Evolutionary conservation across 129 eudicot genomes (phyloP), one percentile per base, ranked within the genome.

Genomic region (Saposhnikovia divaricata): DNA sequence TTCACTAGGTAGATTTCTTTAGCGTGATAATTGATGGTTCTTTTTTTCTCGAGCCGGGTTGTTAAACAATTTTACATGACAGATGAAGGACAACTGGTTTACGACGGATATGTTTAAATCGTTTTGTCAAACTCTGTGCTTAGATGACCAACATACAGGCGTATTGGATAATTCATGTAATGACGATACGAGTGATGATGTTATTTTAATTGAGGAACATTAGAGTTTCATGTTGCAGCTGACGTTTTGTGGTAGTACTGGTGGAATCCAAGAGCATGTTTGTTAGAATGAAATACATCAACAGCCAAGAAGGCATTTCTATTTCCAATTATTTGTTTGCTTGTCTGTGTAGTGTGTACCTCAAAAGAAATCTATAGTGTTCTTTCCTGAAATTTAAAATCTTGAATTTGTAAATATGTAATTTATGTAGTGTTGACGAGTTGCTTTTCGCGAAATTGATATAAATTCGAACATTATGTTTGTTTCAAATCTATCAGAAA

Each of bases 61-160:
- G 48, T 44, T 79, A 75, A 31, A 57, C 28, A 57, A 9, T 6
- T 21, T 61, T 78, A 50, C 59, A 39, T 57, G 85, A 78, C 81
- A 89, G 97, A 87, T 89, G 93, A 88, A 82, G 68, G 79, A 82
- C 71, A 82, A 89, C 78, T 88, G 91, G 97, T 91, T 91, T 75
- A 83, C 53, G 31, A 63, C 15, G 4, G 83, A 86, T 78, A 85
- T 59, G 21, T 45, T 89, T 34, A 84, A 80, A 63, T 55, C 61
- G 40, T 91, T 91, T 47, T 78, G 78, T 85, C 73, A 45, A 61
- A 82, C 82, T 28, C 88, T 89, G 16, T 87, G 80, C 59, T 51
- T 78, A 66, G 37, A 61, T 25, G 53, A 51, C 21, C 37, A 72
- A 34, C 4, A 78, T 28, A 14, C 53, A 25, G n/a, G 25, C 11